Evolutionary conservation across 352 stramenopile species (phyloP).

Genomic region (Phytophthora hybrid): DNA sequence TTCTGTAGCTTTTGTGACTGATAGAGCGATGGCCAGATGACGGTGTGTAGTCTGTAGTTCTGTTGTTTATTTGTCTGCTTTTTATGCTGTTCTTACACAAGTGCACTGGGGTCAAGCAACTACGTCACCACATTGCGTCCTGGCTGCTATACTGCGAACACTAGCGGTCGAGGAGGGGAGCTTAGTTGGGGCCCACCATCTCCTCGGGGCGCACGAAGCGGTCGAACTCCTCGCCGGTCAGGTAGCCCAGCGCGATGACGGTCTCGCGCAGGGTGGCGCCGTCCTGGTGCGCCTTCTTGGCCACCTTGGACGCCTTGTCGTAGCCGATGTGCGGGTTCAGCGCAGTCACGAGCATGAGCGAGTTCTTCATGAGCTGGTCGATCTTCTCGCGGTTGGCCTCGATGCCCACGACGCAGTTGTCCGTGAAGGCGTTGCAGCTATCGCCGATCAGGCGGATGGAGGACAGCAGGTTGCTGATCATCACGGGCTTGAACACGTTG

Average conservation of each 20-base stretch:
- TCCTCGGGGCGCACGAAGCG: conserved; percentile 94
- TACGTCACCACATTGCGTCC: not conserved
- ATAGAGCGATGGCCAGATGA: conserved; percentile 11
- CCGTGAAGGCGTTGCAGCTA: conserved; percentile 88
- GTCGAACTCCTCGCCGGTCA: conserved; percentile 96
- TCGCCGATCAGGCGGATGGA: conserved; percentile 91
- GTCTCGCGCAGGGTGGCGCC: conserved; percentile 94
- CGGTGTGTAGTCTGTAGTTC: conserved; percentile 14
- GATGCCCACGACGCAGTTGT: conserved; percentile 94
- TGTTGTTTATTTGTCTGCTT: conserved; percentile 9
- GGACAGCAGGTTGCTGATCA: conserved; percentile 91
- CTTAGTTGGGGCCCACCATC: conserved; percentile 94
- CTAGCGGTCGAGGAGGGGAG: not conserved
- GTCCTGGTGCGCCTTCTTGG: conserved; percentile 96
- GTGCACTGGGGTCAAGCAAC: not conserved
- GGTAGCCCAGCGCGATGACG: conserved; percentile 88
- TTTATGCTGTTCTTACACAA: conserved; percentile 16
- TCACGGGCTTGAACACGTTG: conserved; percentile 98
- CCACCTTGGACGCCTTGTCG: conserved; percentile 96
- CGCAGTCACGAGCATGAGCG: conserved; percentile 97
- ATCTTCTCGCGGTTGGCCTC: conserved; percentile 92
- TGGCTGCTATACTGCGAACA: conserved; percentile 2
- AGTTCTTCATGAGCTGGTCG: conserved; percentile 94
- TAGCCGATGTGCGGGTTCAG: conserved; percentile 98
- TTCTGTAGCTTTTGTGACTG: conserved; percentile 5